Evolutionary conservation across 139 green algal genomes (phyloP).

Genomic region (Haematococcus lacustris): DNA sequence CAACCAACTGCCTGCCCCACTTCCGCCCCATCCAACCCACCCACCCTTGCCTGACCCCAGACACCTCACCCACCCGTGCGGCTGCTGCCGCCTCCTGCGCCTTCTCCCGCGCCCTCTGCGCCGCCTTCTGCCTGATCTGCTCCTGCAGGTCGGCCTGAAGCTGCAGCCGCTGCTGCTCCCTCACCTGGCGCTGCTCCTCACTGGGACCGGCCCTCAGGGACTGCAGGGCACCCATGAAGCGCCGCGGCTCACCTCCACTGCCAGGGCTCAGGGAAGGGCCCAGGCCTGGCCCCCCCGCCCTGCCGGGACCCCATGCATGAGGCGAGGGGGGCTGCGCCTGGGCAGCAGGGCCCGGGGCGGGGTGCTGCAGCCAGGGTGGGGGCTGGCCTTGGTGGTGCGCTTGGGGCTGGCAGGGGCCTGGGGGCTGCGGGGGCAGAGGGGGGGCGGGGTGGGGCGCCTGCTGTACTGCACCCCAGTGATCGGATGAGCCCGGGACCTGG

Average conservation of each 20-base stretch:
- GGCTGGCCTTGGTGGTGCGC: too few species aligned
- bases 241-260: neutral
- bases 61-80: neutral
- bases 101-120: constrained; percentile 10
- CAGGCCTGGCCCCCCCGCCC: too few species aligned
- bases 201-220: constrained; percentile 23
- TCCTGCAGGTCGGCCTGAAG: constrained; percentile 26
- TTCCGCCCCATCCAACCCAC: neutral
- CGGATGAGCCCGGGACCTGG: too few species aligned
- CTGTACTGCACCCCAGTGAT: too few species aligned
- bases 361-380: too few species aligned
- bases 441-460: too few species aligned
- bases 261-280: too few species aligned
- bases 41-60: neutral
- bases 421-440: too few species aligned
- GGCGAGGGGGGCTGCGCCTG: constrained; percentile 23
- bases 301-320: constrained; percentile 20
- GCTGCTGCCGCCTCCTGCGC: constrained; percentile 3
- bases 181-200: constrained; percentile 20
- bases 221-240: constrained; percentile 29
- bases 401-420: too few species aligned
- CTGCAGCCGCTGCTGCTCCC: constrained; percentile 12
- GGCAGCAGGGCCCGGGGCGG: constrained; percentile 19
- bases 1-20: too few species aligned
- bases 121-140: constrained; percentile 24